Evolutionary conservation across 805 yeast genomes (phyloP).

Genomic region (Saccharomycopsis capsularis): DNA sequence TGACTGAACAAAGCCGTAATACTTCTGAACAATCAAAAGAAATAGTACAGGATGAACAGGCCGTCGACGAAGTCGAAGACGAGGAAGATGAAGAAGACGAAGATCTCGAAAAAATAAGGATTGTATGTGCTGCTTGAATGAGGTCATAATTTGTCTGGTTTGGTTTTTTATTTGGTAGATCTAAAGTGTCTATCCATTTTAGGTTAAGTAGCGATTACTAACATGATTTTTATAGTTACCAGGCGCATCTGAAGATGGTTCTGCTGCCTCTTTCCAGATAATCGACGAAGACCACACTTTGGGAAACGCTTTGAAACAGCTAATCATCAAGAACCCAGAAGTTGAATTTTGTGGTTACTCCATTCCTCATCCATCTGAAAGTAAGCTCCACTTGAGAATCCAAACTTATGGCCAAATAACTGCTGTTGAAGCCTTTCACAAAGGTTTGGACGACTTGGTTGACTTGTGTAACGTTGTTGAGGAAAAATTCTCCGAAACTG

Average conservation of each 20-base stretch:
- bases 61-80: constrained; percentile 14
- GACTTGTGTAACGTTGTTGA: constrained; percentile 82
- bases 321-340: constrained; percentile 95
- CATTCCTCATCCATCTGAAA: constrained; percentile 96
- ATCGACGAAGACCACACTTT: constrained; percentile 92
- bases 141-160: too few species aligned
- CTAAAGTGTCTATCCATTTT: background rate
- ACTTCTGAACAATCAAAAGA: too few species aligned
- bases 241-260: constrained; percentile 87
- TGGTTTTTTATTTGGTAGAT: too few species aligned
- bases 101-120: constrained; percentile 21
- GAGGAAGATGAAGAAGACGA: constrained; percentile 24
- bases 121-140: background rate
- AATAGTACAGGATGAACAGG: constrained; percentile 4
- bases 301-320: constrained; percentile 88
- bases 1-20: too few species aligned
- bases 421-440: constrained; percentile 87
- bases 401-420: constrained; percentile 85
- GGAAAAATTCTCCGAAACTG: constrained; percentile 62
- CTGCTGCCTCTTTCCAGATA: constrained; percentile 91
- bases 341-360: constrained; percentile 98
- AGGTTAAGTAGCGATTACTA: background rate
- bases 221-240: constrained; percentile 40
- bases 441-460: constrained; percentile 80
- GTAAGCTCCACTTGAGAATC: constrained; percentile 80